A percentile compares a stretch with the other conserved stretches of the same genome.
phyloP scores from a whole-genome alignment of 139 green algal species.

The Chara braunii region DNA sequence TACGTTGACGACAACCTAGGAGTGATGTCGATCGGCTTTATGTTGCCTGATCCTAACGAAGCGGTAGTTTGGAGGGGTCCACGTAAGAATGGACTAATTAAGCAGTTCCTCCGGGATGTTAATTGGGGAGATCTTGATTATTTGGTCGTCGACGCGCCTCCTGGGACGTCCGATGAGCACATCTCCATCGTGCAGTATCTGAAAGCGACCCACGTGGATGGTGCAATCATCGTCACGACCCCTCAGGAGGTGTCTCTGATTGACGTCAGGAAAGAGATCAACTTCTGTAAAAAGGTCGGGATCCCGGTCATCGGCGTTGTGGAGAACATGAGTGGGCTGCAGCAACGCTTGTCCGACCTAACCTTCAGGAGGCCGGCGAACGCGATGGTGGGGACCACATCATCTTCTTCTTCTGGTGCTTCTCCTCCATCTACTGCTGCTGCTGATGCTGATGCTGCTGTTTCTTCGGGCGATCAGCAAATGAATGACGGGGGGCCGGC shows the following conservation, averaged over 20 bases:
- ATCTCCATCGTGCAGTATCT: conserved; percentile 88
- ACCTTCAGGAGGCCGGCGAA: conserved; percentile 50
- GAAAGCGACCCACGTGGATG: conserved; percentile 54
- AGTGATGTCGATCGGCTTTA: conserved; percentile 98
- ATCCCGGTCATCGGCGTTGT: conserved; percentile 85
- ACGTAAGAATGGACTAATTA: conserved; percentile 71
- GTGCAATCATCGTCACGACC: conserved; percentile 70
- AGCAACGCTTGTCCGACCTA: conserved; percentile 45
- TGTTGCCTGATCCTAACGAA: conserved; percentile 89
- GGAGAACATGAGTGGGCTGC: conserved; percentile 91
- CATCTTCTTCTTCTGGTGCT: not conserved
- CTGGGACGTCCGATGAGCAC: conserved; percentile 93
- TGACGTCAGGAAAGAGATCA: conserved; percentile 95
- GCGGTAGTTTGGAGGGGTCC: conserved; percentile 94
- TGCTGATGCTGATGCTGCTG: too few relatives aligned
- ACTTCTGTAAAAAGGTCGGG: conserved; percentile 91
- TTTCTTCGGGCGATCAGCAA: too few relatives aligned
- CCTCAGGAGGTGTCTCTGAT: conserved; percentile 84
- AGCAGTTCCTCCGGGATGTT: conserved; percentile 86
- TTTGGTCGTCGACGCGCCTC: conserved; percentile 92
- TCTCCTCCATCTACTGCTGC: not conserved
- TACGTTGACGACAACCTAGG: conserved; percentile 87
- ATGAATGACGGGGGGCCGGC: too few relatives aligned
- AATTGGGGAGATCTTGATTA: conserved; percentile 91
- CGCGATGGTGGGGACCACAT: too few relatives aligned